Conservation (phyloP, 2,329 filamentous ascomycete genomes). For the Dactylellina cionopaga region DNA sequence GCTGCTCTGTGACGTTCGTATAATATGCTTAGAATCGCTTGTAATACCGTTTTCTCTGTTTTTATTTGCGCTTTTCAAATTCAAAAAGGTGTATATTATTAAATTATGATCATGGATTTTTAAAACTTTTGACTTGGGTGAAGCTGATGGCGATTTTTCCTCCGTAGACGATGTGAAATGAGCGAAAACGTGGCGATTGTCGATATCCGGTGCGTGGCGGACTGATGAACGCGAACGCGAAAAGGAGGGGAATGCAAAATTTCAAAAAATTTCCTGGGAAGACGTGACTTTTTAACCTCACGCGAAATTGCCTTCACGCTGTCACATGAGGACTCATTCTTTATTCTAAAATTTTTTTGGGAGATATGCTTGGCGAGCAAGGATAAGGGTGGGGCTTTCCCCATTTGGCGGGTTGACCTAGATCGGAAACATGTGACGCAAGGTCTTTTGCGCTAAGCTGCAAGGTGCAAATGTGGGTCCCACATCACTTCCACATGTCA, state of each 20-base stretch:
- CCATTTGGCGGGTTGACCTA: slow-evolving; percentile 2
- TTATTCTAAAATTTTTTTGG: neutral
- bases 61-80: neutral
- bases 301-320: slow-evolving; percentile 11
- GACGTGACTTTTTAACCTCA: slow-evolving; percentile 46
- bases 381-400: neutral
- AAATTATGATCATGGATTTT: neutral
- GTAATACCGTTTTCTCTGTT: slow-evolving; percentile 22
- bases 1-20: slow-evolving; percentile 11
- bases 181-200: too few species aligned
- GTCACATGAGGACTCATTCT: slow-evolving; percentile 33
- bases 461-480: slow-evolving; percentile 17
- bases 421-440: slow-evolving; percentile 26
- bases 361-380: slow-evolving; percentile 11
- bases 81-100: slow-evolving; percentile 23
- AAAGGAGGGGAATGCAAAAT: neutral
- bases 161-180: neutral
- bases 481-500: slow-evolving; percentile 3
- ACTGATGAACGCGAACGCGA: neutral
- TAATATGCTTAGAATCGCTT: neutral
- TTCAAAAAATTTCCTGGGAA: slow-evolving; percentile 25
- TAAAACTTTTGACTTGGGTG: too few species aligned
- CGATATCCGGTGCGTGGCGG: neutral
- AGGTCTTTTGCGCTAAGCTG: too few species aligned
- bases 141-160: neutral